phyloP scores from a whole-genome alignment of 257 asterid species.

The Solanum acaule region DNA sequence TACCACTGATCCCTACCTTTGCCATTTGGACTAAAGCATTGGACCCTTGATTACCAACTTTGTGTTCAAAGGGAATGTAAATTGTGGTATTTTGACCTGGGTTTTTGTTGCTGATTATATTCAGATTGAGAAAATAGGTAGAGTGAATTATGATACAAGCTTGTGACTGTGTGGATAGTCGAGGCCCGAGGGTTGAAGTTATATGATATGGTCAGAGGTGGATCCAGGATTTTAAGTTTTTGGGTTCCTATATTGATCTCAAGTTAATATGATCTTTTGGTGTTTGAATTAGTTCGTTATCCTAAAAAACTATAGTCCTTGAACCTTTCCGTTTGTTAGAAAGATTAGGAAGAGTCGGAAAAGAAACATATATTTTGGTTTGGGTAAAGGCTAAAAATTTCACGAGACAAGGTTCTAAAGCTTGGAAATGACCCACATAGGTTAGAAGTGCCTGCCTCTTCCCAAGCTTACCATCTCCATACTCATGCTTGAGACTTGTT shows the following conservation, averaged over 20 bases:
- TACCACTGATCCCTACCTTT: neutral
- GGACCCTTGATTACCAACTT: neutral
- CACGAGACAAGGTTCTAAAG: neutral
- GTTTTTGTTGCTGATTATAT: neutral
- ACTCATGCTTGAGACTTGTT: neutral
- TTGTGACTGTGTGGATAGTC: neutral
- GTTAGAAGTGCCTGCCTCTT: neutral
- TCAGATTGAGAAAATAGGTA: neutral
- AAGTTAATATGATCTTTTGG: neutral
- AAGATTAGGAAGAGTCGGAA: neutral
- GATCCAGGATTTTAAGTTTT: neutral
- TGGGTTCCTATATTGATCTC: neutral
- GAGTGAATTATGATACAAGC: neutral
- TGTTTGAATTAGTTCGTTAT: neutral
- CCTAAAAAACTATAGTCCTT: neutral
- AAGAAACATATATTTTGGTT: neutral
- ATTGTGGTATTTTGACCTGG: neutral
- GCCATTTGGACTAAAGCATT: neutral
- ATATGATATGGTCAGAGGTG: neutral
- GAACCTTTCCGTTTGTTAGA: neutral
- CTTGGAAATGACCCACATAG: neutral
- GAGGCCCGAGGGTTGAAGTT: neutral
- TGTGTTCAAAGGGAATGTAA: neutral
- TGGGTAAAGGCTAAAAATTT: neutral
- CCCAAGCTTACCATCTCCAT: neutral